Percentiles rank a stretch among this genome's conserved stretches.
Evolutionary conservation across 441 rosid genomes (phyloP).

Genomic region (Omphalea diandra): DNA sequence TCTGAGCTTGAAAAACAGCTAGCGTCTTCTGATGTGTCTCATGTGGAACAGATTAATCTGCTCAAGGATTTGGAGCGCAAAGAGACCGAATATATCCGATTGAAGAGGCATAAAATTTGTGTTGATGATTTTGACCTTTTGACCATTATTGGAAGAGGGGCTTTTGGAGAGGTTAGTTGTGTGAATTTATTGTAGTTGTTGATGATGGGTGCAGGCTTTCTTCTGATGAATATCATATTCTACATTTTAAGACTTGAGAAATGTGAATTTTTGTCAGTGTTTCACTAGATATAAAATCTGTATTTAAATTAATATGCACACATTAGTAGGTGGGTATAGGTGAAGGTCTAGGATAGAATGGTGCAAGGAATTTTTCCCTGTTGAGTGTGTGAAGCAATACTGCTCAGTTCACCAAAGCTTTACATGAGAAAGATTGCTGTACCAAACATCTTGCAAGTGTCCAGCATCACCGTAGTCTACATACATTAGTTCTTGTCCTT

Average conservation of each 20-base stretch:
- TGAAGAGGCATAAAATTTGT: conserved; percentile 81
- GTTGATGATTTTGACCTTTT: conserved; percentile 91
- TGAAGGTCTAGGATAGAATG: neutral
- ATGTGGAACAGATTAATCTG: conserved; percentile 68
- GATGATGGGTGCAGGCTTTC: neutral
- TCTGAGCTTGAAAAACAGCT: conserved; percentile 63
- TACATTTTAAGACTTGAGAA: neutral
- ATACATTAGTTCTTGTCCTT: neutral
- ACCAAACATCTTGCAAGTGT: no score
- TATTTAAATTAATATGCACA: neutral
- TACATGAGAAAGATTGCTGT: no score
- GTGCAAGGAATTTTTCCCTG: neutral
- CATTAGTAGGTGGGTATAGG: neutral
- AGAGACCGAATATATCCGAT: conserved; percentile 85
- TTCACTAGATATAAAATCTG: neutral
- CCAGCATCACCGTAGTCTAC: no score
- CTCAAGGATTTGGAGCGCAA: conserved; percentile 84
- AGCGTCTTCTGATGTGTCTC: conserved; percentile 71
- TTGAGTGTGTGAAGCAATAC: no score
- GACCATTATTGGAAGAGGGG: conserved; percentile 86
- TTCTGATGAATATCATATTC: conserved; percentile 1
- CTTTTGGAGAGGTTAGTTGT: conserved; percentile 90
- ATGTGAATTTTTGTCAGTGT: neutral
- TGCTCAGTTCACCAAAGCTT: no score
- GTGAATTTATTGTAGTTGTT: conserved; percentile 12